Conservation (phyloP, 1,139 yeast genomes). For the Pneumocystis murina region DNA sequence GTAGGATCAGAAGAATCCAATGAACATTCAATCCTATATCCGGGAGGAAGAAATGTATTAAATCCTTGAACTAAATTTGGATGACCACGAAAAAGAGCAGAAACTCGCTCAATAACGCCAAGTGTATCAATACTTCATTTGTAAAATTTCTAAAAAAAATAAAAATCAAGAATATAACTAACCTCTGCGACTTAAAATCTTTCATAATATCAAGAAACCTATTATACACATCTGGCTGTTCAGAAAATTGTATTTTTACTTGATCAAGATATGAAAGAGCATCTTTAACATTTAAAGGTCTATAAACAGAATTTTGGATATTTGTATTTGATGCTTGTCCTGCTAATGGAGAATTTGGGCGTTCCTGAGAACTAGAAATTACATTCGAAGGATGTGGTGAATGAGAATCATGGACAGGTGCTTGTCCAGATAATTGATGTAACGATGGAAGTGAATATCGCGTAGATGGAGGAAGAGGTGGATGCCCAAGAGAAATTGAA, state of each 20-base stretch:
- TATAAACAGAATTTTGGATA: conserved; percentile 32
- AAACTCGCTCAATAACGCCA: conserved; percentile 91
- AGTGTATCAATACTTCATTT: conserved; percentile 72
- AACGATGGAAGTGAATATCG: not conserved
- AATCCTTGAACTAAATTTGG: conserved; percentile 90
- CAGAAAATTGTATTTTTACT: conserved; percentile 81
- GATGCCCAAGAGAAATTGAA: not conserved
- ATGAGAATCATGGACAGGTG: not conserved
- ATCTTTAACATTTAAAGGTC: conserved; percentile 89
- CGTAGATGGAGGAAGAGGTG: not conserved
- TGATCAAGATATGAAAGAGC: conserved; percentile 91
- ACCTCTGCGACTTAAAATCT: conserved; percentile 85
- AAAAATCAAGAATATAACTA: conserved; percentile 20
- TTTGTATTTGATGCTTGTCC: not conserved
- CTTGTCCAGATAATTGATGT: not conserved
- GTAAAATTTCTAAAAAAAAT: not conserved
- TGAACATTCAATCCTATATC: conserved; percentile 86
- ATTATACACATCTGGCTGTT: conserved; percentile 90
- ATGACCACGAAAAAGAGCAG: conserved; percentile 79
- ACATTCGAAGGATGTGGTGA: not conserved
- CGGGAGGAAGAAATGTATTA: conserved; percentile 93
- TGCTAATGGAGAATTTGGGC: not conserved
- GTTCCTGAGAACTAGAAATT: not conserved
- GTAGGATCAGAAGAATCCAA: conserved; percentile 79
- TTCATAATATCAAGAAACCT: conserved; percentile 95